Evolutionary conservation across 768 basidiomycete species (phyloP).

Genomic region (Hortiboletus flavorubellus): DNA sequence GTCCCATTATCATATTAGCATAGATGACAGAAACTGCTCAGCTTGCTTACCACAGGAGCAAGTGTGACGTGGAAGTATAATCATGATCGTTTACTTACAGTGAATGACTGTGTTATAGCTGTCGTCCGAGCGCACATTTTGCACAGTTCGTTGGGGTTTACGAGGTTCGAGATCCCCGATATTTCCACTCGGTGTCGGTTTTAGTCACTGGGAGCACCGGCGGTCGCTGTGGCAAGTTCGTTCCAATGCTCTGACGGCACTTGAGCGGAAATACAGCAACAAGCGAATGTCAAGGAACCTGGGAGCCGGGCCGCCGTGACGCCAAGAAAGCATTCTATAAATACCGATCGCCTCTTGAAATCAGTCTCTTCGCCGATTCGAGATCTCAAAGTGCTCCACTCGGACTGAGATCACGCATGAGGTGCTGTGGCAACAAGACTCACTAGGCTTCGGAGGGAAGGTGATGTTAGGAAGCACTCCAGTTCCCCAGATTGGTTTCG

Average conservation of each 20-base stretch:
- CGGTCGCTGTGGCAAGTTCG: neutral
- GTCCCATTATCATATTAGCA: slow-evolving; percentile 8
- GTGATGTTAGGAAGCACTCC: neutral
- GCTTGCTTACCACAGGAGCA: neutral
- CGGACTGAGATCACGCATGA: neutral
- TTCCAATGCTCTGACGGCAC: slow-evolving; percentile 6
- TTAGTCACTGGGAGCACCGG: neutral
- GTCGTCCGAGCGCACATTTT: neutral
- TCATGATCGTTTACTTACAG: neutral
- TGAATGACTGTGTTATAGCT: neutral
- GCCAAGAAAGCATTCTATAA: neutral
- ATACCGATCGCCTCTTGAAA: slow-evolving; percentile 6
- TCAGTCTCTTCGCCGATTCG: neutral
- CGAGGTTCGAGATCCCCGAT: neutral
- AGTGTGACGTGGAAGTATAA: neutral
- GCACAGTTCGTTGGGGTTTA: neutral
- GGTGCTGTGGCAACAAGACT: slow-evolving; percentile 6
- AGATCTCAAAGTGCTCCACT: slow-evolving; percentile 1
- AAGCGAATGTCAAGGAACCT: slow-evolving; percentile 8
- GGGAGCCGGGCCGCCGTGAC: too few relatives aligned
- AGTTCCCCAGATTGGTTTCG: neutral
- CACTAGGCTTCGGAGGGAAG: neutral
- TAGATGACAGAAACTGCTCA: neutral
- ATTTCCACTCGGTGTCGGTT: neutral
- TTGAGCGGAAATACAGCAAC: slow-evolving; percentile 27